These are phyloP conservation scores for Pythium pectinolyticum DNA, from an alignment of 352 stramenopile genomes.

Conservation along the genomic window DNA sequence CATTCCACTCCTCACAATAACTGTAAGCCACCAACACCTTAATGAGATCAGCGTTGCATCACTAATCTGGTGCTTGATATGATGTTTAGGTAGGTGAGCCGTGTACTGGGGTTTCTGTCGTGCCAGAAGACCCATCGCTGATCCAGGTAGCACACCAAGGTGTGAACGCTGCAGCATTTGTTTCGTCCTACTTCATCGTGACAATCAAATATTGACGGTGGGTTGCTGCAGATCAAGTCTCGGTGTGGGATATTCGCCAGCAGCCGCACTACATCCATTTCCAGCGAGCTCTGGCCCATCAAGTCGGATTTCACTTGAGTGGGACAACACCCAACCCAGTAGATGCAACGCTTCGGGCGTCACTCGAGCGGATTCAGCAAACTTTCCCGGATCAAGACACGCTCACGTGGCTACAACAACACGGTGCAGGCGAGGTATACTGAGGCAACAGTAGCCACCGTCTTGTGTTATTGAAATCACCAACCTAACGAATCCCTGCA, in stretches of 20 bases:
- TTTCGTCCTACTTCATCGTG: constrained; percentile 25
- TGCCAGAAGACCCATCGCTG: constrained; percentile 10
- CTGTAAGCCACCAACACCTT: not conserved
- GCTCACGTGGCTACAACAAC: not conserved
- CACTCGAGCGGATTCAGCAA: not conserved
- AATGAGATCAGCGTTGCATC: not conserved
- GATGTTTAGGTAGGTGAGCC: constrained; percentile 6
- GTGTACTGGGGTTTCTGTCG: constrained; percentile 9
- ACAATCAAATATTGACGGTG: constrained; percentile 21
- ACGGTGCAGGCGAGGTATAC: too few relatives aligned
- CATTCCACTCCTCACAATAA: constrained; percentile 19
- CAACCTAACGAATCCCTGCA: not conserved
- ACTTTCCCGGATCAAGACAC: not conserved
- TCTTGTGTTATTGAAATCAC: not conserved
- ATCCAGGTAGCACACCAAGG: constrained; percentile 24
- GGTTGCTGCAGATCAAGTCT: constrained; percentile 39
- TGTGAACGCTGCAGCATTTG: constrained; percentile 34
- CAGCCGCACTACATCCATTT: constrained; percentile 44
- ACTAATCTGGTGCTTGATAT: not conserved
- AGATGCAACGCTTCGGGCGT: not conserved
- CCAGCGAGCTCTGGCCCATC: constrained; percentile 43
- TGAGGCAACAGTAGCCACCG: not conserved
- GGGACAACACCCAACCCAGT: not conserved
- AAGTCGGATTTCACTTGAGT: constrained; percentile 28
- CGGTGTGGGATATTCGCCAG: constrained; percentile 35